phyloP scores from a whole-genome alignment of 257 asterid genomes.

The Salvia hispanica region DNA sequence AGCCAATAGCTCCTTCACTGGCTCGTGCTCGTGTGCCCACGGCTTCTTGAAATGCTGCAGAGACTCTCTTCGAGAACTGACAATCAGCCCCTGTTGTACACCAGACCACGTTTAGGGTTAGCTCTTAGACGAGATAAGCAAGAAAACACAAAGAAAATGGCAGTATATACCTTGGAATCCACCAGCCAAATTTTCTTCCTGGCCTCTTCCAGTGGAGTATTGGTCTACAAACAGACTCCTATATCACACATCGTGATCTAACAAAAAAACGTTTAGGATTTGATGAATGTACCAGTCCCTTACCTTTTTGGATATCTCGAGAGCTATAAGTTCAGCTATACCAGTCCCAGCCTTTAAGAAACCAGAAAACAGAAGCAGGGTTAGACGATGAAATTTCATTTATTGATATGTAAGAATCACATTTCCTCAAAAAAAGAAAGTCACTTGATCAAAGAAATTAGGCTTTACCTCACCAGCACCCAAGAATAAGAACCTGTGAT shows the following conservation, averaged over 20 bases:
- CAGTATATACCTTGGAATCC: constrained; percentile 70
- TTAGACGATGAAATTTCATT: constrained; percentile 20
- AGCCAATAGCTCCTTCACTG: constrained; percentile 66
- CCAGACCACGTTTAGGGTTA: constrained; percentile 19
- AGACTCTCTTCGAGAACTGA: constrained; percentile 72
- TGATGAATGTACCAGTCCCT: constrained; percentile 8
- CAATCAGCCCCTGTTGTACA: constrained; percentile 66
- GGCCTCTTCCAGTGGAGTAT: constrained; percentile 62
- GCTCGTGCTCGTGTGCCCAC: constrained; percentile 91
- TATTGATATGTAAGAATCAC: background rate
- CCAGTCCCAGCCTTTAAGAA: constrained; percentile 92
- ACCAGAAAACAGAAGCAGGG: constrained; percentile 29
- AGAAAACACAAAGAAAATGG: background rate
- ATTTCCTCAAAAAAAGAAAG: background rate
- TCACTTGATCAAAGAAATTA: constrained; percentile 12
- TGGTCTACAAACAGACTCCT: constrained; percentile 51
- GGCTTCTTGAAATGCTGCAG: constrained; percentile 93
- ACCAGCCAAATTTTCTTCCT: constrained; percentile 97
- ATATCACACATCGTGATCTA: constrained; percentile 19
- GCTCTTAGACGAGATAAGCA: constrained; percentile 8
- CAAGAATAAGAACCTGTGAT: constrained; percentile 87
- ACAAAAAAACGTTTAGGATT: background rate
- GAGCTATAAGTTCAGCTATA: constrained; percentile 96
- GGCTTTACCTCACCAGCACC: constrained; percentile 91
- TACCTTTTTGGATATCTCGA: constrained; percentile 77